Evolutionary conservation across 2,329 filamentous ascomycete species (phyloP).

Genomic region (Scedosporium apiospermum): DNA sequence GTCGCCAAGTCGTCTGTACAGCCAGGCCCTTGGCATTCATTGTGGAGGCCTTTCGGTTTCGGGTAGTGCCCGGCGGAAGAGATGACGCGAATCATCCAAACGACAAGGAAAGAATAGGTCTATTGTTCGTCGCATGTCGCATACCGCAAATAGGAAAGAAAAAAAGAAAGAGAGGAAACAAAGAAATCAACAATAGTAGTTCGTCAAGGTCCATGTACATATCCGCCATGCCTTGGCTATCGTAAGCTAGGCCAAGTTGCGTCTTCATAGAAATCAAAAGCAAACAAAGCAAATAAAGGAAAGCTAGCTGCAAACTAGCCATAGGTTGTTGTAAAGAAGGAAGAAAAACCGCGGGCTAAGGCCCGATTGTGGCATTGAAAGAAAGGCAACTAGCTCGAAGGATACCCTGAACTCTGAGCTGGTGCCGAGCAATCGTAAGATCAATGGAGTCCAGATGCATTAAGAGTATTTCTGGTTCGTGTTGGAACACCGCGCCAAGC

Average conservation of each 20-base stretch:
- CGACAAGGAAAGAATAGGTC: neutral
- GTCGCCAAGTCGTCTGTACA: neutral
- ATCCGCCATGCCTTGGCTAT: neutral
- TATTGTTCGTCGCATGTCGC: constrained; percentile 9
- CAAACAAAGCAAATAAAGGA: too few relatives aligned
- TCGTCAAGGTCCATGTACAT: neutral
- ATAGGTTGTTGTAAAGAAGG: too few relatives aligned
- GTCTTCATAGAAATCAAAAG: neutral
- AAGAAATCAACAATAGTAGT: neutral
- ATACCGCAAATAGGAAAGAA: constrained; percentile 9
- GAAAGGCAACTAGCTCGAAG: too few relatives aligned
- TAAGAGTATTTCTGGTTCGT: too few relatives aligned
- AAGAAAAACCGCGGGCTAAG: too few relatives aligned
- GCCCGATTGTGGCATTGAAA: too few relatives aligned
- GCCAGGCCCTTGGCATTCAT: neutral
- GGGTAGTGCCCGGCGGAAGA: neutral
- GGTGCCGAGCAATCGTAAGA: too few relatives aligned
- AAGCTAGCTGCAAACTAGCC: too few relatives aligned
- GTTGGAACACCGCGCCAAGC: too few relatives aligned
- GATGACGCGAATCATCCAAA: neutral
- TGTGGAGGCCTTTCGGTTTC: neutral
- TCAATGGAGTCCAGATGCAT: too few relatives aligned
- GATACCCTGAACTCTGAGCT: too few relatives aligned
- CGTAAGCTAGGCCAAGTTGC: neutral
- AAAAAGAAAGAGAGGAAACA: neutral